Base-by-base conservation (phyloP, 2,329 filamentous ascomycete genomes). In the Aspergillus sp. region DNA sequence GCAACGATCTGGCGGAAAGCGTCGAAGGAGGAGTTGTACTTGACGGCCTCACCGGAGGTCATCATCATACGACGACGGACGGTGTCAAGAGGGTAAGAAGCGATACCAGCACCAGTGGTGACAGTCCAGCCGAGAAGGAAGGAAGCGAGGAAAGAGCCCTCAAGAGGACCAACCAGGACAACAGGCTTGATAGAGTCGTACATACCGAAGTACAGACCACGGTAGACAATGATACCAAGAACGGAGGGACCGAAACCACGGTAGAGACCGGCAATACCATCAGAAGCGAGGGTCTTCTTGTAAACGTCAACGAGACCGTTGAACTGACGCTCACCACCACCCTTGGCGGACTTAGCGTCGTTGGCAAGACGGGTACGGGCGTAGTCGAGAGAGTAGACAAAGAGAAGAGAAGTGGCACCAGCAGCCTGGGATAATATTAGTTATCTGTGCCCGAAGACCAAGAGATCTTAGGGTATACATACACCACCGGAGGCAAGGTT, bases 31-130 rank as follows among this genome's bases (percentile, higher is more conserved):
- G 88, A 90, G 81, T 89, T 91, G 91, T 99, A 99, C 91, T 99
- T 99, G 88, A 99, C 95, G 85, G 95, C 95, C 81, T 88, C 85
- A 81, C 85, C 85, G 69, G 86, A 89, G 75, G 95, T 99, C 95
- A 99, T 99, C 95, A 99, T 99, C 95, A 99, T 99, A 85, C 95
- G 95, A 88, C 95, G 93, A 88, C 95, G 95, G 86, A 99, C 92
- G 78, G 95, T 99, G 83, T 99, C 95, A 78, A 99, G 92, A 85
- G 95, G 95, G 87, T 99, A 99, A 77, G 95, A 98, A 83, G 95
- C 95, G 81, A 99, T 96, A 96, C 95, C 95, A 82, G 95, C 95
- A 96, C 90, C 95, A 80, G 95, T 99, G 85, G 95, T 99, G 87
- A 99, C 95, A 82, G 85, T 84, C 95, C 95, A 99, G 79, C 95